Conservation (phyloP, 31 red algal genomes). For the Odonthalia washingtoniensis region DNA sequence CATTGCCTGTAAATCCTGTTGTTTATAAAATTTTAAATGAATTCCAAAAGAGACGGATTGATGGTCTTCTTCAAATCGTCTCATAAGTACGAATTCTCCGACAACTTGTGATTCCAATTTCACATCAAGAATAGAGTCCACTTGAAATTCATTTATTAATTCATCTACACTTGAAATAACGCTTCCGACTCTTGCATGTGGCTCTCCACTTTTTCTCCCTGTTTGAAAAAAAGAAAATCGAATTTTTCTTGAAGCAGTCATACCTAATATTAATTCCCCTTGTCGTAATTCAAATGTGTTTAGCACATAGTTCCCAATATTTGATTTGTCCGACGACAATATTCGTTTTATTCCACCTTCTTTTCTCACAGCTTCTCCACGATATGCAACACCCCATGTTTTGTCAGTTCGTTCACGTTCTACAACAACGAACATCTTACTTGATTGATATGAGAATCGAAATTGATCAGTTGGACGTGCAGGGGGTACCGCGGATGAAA, state of each 20-base stretch:
- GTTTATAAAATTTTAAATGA: too few species aligned
- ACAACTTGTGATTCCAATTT: conserved; percentile 14
- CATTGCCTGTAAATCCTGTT: too few species aligned
- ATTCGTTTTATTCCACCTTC: not conserved
- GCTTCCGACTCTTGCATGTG: conserved; percentile 12
- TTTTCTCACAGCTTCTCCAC: conserved; percentile 22
- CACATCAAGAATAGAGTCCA: conserved; percentile 35
- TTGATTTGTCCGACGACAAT: not conserved
- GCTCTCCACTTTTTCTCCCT: conserved; percentile 34
- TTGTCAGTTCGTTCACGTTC: conserved; percentile 36
- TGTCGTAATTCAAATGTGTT: conserved; percentile 31
- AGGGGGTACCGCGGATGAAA: not conserved
- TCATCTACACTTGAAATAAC: conserved; percentile 41
- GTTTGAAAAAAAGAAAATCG: conserved; percentile 29
- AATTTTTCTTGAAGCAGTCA: conserved; percentile 4
- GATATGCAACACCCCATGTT: conserved; percentile 41
- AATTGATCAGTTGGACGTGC: not conserved
- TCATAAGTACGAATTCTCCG: conserved; percentile 34
- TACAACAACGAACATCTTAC: conserved; percentile 38
- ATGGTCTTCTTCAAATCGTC: not conserved
- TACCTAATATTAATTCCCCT: conserved; percentile 13
- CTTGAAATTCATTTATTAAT: conserved; percentile 34
- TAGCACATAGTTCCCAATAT: conserved; percentile 4
- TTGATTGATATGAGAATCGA: not conserved
- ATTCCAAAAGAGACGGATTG: too few species aligned